Evolutionary conservation across 2,329 filamentous ascomycete species (phyloP).

Genomic region (Microdochium bolleyi): DNA sequence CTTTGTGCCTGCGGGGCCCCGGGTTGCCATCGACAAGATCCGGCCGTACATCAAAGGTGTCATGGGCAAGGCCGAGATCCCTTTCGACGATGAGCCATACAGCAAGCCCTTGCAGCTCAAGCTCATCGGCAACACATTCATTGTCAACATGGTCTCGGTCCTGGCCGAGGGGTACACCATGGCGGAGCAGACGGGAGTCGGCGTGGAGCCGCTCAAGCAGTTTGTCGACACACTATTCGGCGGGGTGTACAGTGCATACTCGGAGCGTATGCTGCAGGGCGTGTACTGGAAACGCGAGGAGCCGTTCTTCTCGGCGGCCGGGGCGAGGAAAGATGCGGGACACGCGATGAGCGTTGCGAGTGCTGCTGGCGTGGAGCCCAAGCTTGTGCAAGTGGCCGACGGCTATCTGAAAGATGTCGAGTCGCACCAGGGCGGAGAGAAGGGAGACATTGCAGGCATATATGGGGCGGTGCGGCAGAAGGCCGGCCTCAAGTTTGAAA

Average conservation of each 20-base stretch:
- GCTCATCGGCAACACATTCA: slow-evolving; percentile 79
- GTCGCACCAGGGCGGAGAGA: slow-evolving; percentile 53
- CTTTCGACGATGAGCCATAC: slow-evolving; percentile 20
- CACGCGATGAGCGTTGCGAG: slow-evolving; percentile 66
- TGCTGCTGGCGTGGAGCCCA: slow-evolving; percentile 52
- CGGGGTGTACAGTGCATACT: slow-evolving; percentile 68
- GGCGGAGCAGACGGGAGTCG: slow-evolving; percentile 74
- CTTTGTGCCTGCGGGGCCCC: slow-evolving; percentile 57
- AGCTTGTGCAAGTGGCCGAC: slow-evolving; percentile 59
- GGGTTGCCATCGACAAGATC: slow-evolving; percentile 46
- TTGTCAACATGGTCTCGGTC: slow-evolving; percentile 74
- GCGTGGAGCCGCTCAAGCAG: slow-evolving; percentile 58
- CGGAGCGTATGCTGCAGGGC: slow-evolving; percentile 63
- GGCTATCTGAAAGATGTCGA: slow-evolving; percentile 62
- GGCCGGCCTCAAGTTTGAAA: slow-evolving; percentile 67
- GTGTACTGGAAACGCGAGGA: slow-evolving; percentile 70
- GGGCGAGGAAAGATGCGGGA: slow-evolving; percentile 74
- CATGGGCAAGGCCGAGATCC: slow-evolving; percentile 53
- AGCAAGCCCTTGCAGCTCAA: slow-evolving; percentile 63
- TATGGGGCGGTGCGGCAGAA: slow-evolving; percentile 75
- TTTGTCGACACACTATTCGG: slow-evolving; percentile 70
- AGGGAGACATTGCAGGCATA: slow-evolving; percentile 73
- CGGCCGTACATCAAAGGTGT: slow-evolving; percentile 60
- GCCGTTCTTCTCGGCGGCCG: slow-evolving; percentile 75
- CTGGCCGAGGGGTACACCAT: slow-evolving; percentile 71